Percentiles rank a stretch among this genome's conserved stretches.
These are phyloP conservation scores for Coniferiporia sulphurascens DNA, from an alignment of 1,284 basidiomycete species.

Conservation along the genomic window DNA sequence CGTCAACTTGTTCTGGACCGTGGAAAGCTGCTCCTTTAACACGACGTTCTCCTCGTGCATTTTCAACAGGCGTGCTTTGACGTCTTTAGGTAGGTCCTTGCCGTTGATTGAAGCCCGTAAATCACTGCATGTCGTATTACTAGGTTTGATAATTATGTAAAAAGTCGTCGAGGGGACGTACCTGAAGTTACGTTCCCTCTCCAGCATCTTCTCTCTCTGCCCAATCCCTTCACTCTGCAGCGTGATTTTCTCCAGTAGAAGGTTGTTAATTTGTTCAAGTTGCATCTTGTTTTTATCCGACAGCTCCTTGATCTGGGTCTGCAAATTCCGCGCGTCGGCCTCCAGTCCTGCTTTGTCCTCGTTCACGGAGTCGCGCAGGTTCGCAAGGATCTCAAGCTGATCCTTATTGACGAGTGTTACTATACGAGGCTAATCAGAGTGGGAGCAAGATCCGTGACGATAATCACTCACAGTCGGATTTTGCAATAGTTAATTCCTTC, in stretches of 20 bases:
- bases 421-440: conserved; percentile 26
- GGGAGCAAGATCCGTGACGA: conserved; percentile 2
- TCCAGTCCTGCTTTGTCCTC: conserved; percentile 81
- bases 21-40: conserved; percentile 69
- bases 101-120: conserved; percentile 68
- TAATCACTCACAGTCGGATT: conserved; percentile 71
- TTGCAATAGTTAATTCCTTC: conserved; percentile 77
- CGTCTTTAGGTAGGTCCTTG: conserved; percentile 74
- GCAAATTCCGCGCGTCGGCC: conserved; percentile 58
- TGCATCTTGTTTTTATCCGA: conserved; percentile 87
- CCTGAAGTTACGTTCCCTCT: conserved; percentile 78
- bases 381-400: conserved; percentile 77
- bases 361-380: conserved; percentile 82
- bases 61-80: conserved; percentile 69
- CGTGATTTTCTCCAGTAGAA: conserved; percentile 88
- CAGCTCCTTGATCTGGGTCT: conserved; percentile 66
- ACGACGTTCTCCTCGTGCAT: conserved; percentile 75
- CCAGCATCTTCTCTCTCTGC: conserved; percentile 78
- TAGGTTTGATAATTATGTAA: conserved; percentile 9
- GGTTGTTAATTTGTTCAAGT: conserved; percentile 81
- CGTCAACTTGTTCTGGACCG: conserved; percentile 69
- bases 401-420: conserved; percentile 84
- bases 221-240: conserved; percentile 84
- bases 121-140: conserved; percentile 43
- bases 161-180: conserved; percentile 30